Evolutionary conservation across 2,329 filamentous ascomycete genomes (phyloP).

Genomic region (Calonectria pseudoreteaudii): DNA sequence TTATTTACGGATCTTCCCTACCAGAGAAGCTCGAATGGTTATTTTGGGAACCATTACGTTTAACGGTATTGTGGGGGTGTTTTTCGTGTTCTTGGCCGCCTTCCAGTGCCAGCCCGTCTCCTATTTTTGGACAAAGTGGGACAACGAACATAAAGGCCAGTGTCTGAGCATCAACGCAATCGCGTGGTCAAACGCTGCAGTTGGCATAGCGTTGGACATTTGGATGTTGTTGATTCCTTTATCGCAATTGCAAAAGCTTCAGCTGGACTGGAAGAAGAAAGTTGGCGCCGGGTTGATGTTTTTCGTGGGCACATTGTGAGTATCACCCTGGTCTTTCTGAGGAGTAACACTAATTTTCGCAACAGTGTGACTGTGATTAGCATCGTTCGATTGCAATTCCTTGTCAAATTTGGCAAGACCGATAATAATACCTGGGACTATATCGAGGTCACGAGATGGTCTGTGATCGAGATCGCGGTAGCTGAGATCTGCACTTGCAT

Average conservation of each 20-base stretch:
- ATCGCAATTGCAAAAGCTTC: not conserved
- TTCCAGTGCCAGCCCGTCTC: constrained; percentile 19
- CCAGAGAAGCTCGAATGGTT: not conserved
- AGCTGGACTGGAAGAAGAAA: constrained; percentile 7
- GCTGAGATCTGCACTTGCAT: not conserved
- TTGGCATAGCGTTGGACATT: constrained; percentile 18
- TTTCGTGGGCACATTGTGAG: not conserved
- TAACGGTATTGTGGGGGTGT: not conserved
- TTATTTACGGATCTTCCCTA: constrained; percentile 25
- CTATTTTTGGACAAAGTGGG: constrained; percentile 25
- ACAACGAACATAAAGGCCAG: constrained; percentile 9
- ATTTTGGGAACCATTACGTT: constrained; percentile 22
- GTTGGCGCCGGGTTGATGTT: not conserved
- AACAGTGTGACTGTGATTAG: not conserved
- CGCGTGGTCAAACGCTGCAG: constrained; percentile 20
- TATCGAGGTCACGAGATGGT: not conserved
- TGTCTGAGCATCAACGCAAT: constrained; percentile 18
- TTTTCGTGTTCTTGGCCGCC: constrained; percentile 7
- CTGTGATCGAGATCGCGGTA: not conserved
- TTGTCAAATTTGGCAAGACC: not conserved
- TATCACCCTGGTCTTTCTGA: not conserved
- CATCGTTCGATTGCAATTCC: not conserved
- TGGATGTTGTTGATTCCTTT: not conserved
- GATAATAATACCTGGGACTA: not conserved
- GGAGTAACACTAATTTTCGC: not conserved